These are phyloP conservation scores for Aspergillus sp. DNA, from an alignment of 2,329 filamentous ascomycete genomes.

Conservation along the genomic window DNA sequence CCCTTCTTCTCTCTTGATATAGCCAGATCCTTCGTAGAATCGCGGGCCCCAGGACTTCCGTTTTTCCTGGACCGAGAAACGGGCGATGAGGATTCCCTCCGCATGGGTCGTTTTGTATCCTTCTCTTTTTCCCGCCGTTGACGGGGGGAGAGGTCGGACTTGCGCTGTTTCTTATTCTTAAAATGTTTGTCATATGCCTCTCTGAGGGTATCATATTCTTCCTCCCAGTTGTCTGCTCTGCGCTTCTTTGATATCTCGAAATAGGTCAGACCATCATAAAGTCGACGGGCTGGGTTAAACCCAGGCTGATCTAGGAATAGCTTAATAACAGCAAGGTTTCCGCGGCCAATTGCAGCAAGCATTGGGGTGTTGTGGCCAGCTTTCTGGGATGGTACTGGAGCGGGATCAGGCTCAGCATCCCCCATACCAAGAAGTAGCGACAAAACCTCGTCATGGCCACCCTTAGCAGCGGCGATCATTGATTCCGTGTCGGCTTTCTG, in stretches of 20 bases:
- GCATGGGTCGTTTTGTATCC: constrained; percentile 32
- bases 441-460: constrained; percentile 84
- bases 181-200: constrained; percentile 50
- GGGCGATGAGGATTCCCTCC: constrained; percentile 42
- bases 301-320: constrained; percentile 72
- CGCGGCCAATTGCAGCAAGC: constrained; percentile 86
- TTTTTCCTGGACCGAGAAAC: constrained; percentile 31
- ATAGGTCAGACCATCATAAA: constrained; percentile 76
- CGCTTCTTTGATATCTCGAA: constrained; percentile 81
- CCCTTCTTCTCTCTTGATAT: constrained; percentile 26
- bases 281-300: constrained; percentile 77
- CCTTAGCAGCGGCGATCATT: constrained; percentile 86
- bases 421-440: constrained; percentile 73
- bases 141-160: constrained; percentile 35
- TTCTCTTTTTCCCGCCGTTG: constrained; percentile 41
- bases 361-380: constrained; percentile 85
- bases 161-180: constrained; percentile 32
- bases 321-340: constrained; percentile 79
- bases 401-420: constrained; percentile 66
- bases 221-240: constrained; percentile 83
- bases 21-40: constrained; percentile 25
- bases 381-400: constrained; percentile 58
- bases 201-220: constrained; percentile 80
- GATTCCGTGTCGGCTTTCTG: constrained; percentile 74
- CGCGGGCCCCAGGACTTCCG: constrained; percentile 33